phyloP scores from a whole-genome alignment of 768 basidiomycete genomes.

The Calocera cornea region DNA sequence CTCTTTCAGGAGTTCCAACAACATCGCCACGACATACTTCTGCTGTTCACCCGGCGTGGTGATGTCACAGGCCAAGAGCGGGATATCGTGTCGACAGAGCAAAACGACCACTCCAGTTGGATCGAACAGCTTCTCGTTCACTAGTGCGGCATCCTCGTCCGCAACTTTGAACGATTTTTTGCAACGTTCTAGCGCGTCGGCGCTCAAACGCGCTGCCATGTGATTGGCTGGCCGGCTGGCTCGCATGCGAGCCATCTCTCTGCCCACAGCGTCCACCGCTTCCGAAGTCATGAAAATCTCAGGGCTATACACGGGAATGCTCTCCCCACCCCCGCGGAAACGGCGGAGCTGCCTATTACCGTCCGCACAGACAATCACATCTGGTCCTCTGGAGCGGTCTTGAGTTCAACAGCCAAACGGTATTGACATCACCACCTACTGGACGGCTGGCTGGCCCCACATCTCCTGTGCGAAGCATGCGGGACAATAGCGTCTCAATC shows the following conservation, averaged over 20 bases:
- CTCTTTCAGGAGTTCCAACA: background rate
- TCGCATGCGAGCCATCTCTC: background rate
- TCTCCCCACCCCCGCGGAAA: background rate
- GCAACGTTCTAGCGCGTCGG: too few species aligned
- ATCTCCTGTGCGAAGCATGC: background rate
- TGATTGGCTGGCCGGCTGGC: background rate
- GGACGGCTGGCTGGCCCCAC: too few species aligned
- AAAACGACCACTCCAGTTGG: conserved; percentile 10
- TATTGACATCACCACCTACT: too few species aligned
- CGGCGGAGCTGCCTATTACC: background rate
- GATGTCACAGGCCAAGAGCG: conserved; percentile 5
- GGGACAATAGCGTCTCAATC: too few species aligned
- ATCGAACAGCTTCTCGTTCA: background rate
- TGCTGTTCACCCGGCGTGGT: conserved; percentile 7
- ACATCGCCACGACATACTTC: conserved; percentile 4
- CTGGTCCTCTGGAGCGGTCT: background rate
- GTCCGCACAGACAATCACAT: conserved; percentile 3
- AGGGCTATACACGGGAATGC: too few species aligned
- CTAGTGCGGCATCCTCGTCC: conserved; percentile 4
- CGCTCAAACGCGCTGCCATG: conserved; percentile 3
- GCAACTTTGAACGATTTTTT: conserved; percentile 8
- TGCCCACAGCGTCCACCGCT: background rate
- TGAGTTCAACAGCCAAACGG: background rate
- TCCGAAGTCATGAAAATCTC: background rate
- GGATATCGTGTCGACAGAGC: conserved; percentile 8